phyloP scores from a whole-genome alignment of 371 early-diverging fungal genomes.

The Chytridiales sp. region DNA sequence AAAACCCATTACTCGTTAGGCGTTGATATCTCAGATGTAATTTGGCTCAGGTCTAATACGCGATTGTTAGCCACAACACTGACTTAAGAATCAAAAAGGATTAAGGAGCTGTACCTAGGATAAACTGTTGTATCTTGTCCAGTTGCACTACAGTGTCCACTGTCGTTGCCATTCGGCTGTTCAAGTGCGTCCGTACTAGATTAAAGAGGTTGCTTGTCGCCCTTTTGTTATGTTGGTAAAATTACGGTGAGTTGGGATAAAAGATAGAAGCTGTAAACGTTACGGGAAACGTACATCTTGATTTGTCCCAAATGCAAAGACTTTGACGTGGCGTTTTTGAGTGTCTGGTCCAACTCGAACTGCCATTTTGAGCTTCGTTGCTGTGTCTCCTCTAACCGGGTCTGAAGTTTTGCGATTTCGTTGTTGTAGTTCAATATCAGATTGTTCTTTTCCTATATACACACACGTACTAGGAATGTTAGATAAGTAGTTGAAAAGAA shows the following conservation, averaged over 20 bases:
- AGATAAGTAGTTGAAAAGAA: neutral
- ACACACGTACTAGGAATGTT: neutral
- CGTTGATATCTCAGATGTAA: no score
- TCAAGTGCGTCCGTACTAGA: constrained; percentile 50
- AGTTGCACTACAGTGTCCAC: constrained; percentile 48
- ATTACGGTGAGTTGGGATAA: neutral
- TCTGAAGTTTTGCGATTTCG: constrained; percentile 54
- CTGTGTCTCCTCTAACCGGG: constrained; percentile 50
- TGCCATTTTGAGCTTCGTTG: constrained; percentile 44
- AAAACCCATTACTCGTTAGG: no score
- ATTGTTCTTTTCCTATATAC: constrained; percentile 49
- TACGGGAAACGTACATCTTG: constrained; percentile 42
- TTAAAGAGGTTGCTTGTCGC: constrained; percentile 28
- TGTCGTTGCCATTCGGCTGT: constrained; percentile 45
- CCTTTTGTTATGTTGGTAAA: constrained; percentile 7
- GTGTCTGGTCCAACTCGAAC: constrained; percentile 45
- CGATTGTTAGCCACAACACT: no score
- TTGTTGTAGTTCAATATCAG: constrained; percentile 56
- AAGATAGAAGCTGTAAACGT: neutral
- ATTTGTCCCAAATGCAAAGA: constrained; percentile 54
- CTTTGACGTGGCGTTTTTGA: constrained; percentile 50
- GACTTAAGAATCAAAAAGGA: neutral
- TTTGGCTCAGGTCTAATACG: no score
- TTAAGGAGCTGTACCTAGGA: constrained; percentile 15
- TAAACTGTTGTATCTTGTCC: constrained; percentile 58